Percentiles rank a stretch among this genome's conserved stretches.
Conservation (phyloP, 306 rosid species). For the Quercus parvula region DNA sequence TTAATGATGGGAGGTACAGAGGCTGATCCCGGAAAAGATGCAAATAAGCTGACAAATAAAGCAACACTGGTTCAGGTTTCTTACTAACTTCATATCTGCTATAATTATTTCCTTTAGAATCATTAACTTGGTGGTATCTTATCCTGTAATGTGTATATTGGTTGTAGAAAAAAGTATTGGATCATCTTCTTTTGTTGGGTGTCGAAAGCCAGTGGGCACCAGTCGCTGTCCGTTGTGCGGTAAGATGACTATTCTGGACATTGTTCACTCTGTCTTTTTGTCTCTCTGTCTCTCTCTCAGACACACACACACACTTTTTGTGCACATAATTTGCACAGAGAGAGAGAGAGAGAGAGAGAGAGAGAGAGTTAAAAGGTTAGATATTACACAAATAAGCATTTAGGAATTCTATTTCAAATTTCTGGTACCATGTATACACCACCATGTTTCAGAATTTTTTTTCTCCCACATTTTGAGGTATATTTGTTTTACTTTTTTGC, state of each 20-base stretch:
- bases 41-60: constrained; percentile 70
- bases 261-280: not conserved
- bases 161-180: constrained; percentile 74
- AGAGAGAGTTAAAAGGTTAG: not conserved
- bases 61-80: constrained; percentile 81
- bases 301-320: not conserved
- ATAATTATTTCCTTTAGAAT: constrained; percentile 21
- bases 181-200: constrained; percentile 74
- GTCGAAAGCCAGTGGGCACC: constrained; percentile 98
- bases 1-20: constrained; percentile 70
- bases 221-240: constrained; percentile 73
- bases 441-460: not conserved
- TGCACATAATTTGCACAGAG: not conserved
- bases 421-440: not conserved
- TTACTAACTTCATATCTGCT: constrained; percentile 2
- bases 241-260: constrained; percentile 28
- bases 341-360: not conserved
- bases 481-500: not conserved
- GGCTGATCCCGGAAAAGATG: constrained; percentile 73
- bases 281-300: not conserved
- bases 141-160: constrained; percentile 29
- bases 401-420: not conserved
- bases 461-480: not conserved
- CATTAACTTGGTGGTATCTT: constrained; percentile 22
- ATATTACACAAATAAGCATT: not conserved